Evolutionary conservation across 208 protist genomes (phyloP).

Genomic region (Wallacemonas collosoma): DNA sequence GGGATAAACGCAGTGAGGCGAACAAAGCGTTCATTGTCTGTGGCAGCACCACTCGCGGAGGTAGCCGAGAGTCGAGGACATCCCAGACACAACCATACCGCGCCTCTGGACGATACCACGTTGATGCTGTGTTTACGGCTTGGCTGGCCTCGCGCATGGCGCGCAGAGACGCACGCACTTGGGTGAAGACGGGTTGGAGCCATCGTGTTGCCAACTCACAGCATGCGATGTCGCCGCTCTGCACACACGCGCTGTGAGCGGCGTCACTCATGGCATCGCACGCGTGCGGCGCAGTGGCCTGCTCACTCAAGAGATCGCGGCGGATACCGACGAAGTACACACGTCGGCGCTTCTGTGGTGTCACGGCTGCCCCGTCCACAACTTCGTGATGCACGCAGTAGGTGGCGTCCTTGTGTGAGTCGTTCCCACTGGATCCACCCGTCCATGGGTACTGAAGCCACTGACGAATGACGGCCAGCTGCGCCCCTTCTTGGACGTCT

Average conservation of each 20-base stretch:
- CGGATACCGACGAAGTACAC: conserved; percentile 72
- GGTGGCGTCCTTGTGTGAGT: not conserved
- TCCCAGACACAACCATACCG: conserved; percentile 23
- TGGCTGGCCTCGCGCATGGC: conserved; percentile 6
- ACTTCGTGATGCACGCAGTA: conserved; percentile 47
- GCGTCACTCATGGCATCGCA: no score
- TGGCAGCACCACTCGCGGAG: not conserved
- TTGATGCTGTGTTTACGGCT: not conserved
- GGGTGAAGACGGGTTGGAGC: not conserved
- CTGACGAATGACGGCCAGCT: conserved; percentile 44
- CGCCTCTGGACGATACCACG: conserved; percentile 11
- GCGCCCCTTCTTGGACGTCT: conserved; percentile 45
- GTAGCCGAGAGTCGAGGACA: conserved; percentile 17
- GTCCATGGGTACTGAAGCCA: conserved; percentile 29
- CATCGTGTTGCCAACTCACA: not conserved
- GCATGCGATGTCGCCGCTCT: no score
- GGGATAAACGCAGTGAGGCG: conserved; percentile 27
- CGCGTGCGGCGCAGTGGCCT: no score
- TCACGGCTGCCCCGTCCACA: conserved; percentile 53
- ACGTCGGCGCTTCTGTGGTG: conserved; percentile 56
- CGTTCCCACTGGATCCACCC: not conserved
- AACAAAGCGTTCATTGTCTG: not conserved
- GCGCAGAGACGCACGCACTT: not conserved
- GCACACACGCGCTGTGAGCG: no score
- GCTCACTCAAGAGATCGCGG: conserved; percentile 1